phyloP scores from a whole-genome alignment of 352 stramenopile species.

The Pythium plurisporium region DNA sequence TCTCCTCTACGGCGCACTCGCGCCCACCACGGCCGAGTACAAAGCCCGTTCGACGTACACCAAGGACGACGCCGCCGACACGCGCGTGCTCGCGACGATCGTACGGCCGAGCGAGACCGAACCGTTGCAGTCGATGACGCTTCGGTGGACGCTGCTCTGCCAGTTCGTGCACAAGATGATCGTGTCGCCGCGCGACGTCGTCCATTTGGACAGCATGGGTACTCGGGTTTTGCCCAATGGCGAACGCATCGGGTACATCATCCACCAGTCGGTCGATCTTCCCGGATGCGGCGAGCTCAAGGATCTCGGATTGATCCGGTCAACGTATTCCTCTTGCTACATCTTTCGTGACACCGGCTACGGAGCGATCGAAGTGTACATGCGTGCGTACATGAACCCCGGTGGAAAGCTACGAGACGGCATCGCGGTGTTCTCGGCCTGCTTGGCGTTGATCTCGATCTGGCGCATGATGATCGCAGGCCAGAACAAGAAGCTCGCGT shows the following conservation, averaged over 20 bases:
- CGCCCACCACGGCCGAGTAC: constrained; percentile 46
- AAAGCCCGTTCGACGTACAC: constrained; percentile 47
- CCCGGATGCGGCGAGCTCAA: constrained; percentile 23
- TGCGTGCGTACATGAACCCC: constrained; percentile 27
- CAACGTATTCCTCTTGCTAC: constrained; percentile 28
- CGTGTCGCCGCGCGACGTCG: constrained; percentile 16
- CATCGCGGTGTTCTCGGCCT: constrained; percentile 21
- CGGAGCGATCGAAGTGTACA: constrained; percentile 34
- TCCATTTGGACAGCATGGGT: constrained; percentile 19
- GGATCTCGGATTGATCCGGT: constrained; percentile 21
- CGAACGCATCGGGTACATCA: constrained; percentile 41
- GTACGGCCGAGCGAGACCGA: constrained; percentile 27
- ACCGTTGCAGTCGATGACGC: constrained; percentile 23
- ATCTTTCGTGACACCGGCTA: constrained; percentile 32
- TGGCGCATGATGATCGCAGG: constrained; percentile 29
- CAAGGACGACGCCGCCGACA: constrained; percentile 45
- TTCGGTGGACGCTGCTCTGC: constrained; percentile 25
- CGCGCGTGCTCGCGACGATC: constrained; percentile 42
- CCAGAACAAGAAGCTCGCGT: constrained; percentile 35
- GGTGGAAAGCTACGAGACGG: constrained; percentile 18
- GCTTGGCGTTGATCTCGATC: constrained; percentile 25
- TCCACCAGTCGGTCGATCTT: constrained; percentile 38
- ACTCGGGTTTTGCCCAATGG: constrained; percentile 16
- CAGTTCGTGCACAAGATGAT: constrained; percentile 14
- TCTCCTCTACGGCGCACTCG: constrained; percentile 38